These are phyloP conservation scores for Globisporangium mamillatum DNA, from an alignment of 352 stramenopile genomes.

Conservation along the genomic window DNA sequence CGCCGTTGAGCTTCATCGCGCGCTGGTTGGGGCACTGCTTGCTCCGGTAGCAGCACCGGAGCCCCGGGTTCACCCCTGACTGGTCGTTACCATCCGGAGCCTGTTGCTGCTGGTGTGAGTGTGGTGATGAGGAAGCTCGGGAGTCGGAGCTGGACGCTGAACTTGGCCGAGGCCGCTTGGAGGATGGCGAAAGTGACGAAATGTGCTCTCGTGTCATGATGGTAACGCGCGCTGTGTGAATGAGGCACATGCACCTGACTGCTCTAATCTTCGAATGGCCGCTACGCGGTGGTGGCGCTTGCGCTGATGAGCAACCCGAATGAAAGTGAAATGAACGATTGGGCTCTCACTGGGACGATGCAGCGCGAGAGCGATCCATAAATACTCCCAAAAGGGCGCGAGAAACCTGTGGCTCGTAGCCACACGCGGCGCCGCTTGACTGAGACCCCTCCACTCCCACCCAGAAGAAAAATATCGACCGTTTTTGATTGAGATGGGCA, in stretches of 20 bases:
- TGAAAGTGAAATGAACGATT: neutral
- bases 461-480: too few species aligned
- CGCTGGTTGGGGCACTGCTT: constrained; percentile 32
- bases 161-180: neutral
- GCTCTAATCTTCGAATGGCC: neutral
- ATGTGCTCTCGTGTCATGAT: neutral
- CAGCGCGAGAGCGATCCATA: neutral
- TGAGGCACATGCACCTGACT: neutral
- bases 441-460: neutral
- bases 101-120: neutral
- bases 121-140: neutral
- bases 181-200: neutral
- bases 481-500: too few species aligned
- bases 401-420: neutral
- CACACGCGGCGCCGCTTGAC: neutral
- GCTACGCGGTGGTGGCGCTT: neutral
- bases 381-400: neutral
- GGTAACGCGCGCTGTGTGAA: neutral
- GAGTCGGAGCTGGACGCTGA: neutral
- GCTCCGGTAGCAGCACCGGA: constrained; percentile 26
- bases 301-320: neutral
- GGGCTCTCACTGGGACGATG: neutral
- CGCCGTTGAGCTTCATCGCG: constrained; percentile 37
- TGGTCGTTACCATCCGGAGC: neutral
- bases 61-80: neutral